Evolutionary conservation across 2,329 filamentous ascomycete genomes (phyloP).

Genomic region (Pseudogymnoascus sp.): DNA sequence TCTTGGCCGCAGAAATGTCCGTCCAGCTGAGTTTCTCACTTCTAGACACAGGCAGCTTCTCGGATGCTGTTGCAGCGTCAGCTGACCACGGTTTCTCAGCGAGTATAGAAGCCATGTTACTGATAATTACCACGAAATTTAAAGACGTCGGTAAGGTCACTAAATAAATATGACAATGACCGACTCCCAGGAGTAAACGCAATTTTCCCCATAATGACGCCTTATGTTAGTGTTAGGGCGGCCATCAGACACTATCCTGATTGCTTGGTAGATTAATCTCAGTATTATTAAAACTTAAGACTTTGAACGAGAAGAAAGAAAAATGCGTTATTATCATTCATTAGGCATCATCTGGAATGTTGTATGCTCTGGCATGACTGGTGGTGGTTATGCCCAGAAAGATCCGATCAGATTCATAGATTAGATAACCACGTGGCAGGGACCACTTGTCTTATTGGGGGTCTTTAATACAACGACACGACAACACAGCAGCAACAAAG

Average conservation of each 20-base stretch:
- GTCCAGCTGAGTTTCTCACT: slow-evolving; percentile 2
- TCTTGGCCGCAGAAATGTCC: slow-evolving; percentile 6
- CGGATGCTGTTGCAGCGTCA: not conserved
- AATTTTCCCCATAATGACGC: not conserved
- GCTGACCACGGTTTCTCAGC: not conserved
- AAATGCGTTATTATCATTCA: not conserved
- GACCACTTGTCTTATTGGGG: not conserved
- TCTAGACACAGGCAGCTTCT: not conserved
- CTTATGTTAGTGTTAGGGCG: not conserved
- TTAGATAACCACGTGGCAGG: not conserved
- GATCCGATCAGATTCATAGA: not conserved
- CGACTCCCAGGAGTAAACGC: not conserved
- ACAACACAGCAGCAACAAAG: not conserved
- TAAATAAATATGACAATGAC: not conserved
- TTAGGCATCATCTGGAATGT: not conserved
- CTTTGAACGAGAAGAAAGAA: not conserved
- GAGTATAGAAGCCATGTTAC: not conserved
- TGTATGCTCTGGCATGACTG: not conserved
- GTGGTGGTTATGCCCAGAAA: not conserved
- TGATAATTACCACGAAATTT: not conserved
- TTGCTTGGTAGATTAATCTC: not conserved
- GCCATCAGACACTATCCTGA: not conserved
- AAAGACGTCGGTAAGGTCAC: not conserved
- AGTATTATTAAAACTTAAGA: not conserved
- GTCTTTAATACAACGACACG: not conserved